Evolutionary conservation across 768 basidiomycete species (phyloP).

Genomic region (Gloeopeniophorella convolvens): DNA sequence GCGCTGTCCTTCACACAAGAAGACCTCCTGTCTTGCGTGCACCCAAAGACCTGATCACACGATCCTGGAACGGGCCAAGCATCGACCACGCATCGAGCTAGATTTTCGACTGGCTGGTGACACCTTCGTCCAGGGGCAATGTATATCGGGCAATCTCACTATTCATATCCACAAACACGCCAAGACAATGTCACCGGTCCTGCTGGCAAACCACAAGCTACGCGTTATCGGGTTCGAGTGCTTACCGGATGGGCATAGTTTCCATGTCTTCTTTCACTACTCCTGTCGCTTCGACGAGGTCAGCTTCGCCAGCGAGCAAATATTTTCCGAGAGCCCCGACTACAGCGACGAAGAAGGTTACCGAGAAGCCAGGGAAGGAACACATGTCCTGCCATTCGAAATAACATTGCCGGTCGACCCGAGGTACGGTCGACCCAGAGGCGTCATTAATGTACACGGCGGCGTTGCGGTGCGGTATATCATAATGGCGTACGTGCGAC

Average conservation of each 20-base stretch:
- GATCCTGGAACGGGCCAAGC: slow-evolving; percentile 63
- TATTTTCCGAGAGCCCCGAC: slow-evolving; percentile 35
- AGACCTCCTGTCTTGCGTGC: not conserved
- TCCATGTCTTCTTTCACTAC: slow-evolving; percentile 79
- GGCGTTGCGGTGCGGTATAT: slow-evolving; percentile 74
- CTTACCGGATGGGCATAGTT: slow-evolving; percentile 45
- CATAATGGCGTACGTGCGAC: slow-evolving; percentile 58
- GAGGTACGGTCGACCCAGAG: slow-evolving; percentile 49
- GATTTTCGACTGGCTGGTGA: slow-evolving; percentile 75
- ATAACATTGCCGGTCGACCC: slow-evolving; percentile 57
- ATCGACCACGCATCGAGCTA: slow-evolving; percentile 70
- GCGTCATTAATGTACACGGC: slow-evolving; percentile 44
- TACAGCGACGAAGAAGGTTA: slow-evolving; percentile 55
- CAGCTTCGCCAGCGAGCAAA: slow-evolving; percentile 30
- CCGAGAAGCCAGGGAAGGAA: slow-evolving; percentile 54
- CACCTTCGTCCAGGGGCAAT: slow-evolving; percentile 72
- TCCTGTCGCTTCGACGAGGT: slow-evolving; percentile 47
- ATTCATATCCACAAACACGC: slow-evolving; percentile 52
- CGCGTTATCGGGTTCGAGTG: slow-evolving; percentile 84
- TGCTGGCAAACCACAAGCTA: slow-evolving; percentile 70
- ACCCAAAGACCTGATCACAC: slow-evolving; percentile 27
- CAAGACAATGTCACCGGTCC: slow-evolving; percentile 51
- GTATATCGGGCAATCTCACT: slow-evolving; percentile 62
- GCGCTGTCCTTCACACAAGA: not conserved
- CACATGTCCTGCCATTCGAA: slow-evolving; percentile 65